A percentile compares a stretch with the other conserved stretches of the same genome.
Conservation (phyloP, 129 eudicot genomes). For the Chrysanthemum makinoi region DNA sequence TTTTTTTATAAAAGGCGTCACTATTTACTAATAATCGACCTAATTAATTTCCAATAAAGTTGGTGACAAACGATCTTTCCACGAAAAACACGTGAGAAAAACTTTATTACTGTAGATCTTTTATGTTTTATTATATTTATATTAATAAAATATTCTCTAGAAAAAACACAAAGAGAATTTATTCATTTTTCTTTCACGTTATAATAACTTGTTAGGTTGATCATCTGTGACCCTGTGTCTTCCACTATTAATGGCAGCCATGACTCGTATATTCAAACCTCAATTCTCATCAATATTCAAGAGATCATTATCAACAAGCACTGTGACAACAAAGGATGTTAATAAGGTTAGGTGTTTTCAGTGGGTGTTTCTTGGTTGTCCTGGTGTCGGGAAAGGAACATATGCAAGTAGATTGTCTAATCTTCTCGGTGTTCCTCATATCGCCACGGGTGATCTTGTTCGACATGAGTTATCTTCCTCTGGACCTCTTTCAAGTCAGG, state of each 20-base stretch:
- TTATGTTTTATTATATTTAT: not conserved
- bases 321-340: slow-evolving; percentile 33
- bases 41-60: too few species aligned
- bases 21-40: too few species aligned
- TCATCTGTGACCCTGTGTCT: too few species aligned
- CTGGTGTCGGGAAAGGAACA: slow-evolving; percentile 91
- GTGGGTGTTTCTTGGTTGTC: slow-evolving; percentile 87
- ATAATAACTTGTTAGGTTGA: not conserved
- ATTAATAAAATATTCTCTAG: not conserved
- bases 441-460: slow-evolving; percentile 97
- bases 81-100: not conserved
- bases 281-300: slow-evolving; percentile 11
- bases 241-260: slow-evolving; percentile 62
- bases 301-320: slow-evolving; percentile 38
- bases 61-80: not conserved
- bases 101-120: not conserved
- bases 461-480: slow-evolving; percentile 68
- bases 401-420: slow-evolving; percentile 73
- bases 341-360: slow-evolving; percentile 54
- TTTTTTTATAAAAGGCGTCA: too few species aligned
- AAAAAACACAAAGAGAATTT: too few species aligned
- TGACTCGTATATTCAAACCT: slow-evolving; percentile 53
- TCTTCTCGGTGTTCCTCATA: slow-evolving; percentile 89
- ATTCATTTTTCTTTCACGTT: not conserved
- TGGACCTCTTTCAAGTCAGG: slow-evolving; percentile 76